Base-by-base conservation (phyloP, 2,329 filamentous ascomycete genomes). In the Pestalotiopsis sp. region DNA sequence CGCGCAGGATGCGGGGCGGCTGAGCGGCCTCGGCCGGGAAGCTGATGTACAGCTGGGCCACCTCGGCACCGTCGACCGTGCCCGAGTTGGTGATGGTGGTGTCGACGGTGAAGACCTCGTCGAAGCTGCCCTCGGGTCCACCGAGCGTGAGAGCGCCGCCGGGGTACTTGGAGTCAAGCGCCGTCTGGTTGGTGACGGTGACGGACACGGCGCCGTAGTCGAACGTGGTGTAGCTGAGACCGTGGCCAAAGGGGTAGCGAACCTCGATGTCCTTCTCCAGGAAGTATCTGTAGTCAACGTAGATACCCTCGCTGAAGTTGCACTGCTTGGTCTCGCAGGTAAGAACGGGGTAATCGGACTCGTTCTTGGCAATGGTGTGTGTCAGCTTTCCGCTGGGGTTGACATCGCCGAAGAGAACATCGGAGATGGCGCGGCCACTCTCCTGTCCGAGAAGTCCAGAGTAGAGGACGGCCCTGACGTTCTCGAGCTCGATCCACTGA, bases 371-470 rank as follows among this genome's bases (percentile, higher is more conserved):
- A 70, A 89, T 83, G 6, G 89, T 90, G 78, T 90, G 90, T 2
- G 86, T 83, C 1, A 87, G 78, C 74, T 87, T 87, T 71, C 85
- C 88, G 57, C 84, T 84, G 1, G 89, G 89, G 76, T 90, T 90
- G 69, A 86, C 84, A 61, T 83, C 83, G 61, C 89, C 89, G 72
- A 87, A 91, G 13, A 91, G 83, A 17, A 91, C 81, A 72, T 91
- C 88, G 2, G 84, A 85, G 63, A 91, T 85, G 2, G 86, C 82
- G 69, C 89, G 87, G 12, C 89, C 89, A 25, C 85, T 86, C 74
- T 91, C 86, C 73, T 91, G 85, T 6, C 90, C 89, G 0, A 89
- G 88, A 25, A 90, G 80, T 72, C 86, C 86, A 45, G 86, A 88
- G 76, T 85, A 90, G 4, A 91, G 74, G 41, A 91, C 86, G 17